These are phyloP conservation scores for Geotrichum europaeum DNA, from an alignment of 1,139 yeast genomes.

Conservation along the genomic window DNA sequence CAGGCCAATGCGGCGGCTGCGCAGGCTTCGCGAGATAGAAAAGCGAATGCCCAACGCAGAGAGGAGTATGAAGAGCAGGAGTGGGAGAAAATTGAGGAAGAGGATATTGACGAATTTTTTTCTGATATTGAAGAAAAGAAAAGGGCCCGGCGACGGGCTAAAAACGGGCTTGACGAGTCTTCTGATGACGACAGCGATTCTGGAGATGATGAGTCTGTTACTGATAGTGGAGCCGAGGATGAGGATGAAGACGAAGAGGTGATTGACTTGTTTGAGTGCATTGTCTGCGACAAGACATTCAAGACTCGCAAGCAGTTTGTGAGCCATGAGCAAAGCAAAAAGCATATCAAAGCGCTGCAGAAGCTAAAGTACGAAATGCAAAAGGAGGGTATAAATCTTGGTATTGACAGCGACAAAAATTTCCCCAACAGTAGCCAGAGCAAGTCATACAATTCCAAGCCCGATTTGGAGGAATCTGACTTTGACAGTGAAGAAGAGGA, in stretches of 20 bases:
- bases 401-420: background rate
- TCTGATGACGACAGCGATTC: slow-evolving; percentile 15
- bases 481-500: background rate
- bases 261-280: slow-evolving; percentile 61
- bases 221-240: slow-evolving; percentile 19
- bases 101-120: slow-evolving; percentile 26
- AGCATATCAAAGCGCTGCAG: slow-evolving; percentile 62
- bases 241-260: slow-evolving; percentile 38
- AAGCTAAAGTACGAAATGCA: slow-evolving; percentile 72
- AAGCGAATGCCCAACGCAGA: slow-evolving; percentile 37
- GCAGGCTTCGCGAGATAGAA: slow-evolving; percentile 48
- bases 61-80: slow-evolving; percentile 58
- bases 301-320: slow-evolving; percentile 72
- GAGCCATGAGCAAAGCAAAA: slow-evolving; percentile 70
- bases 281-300: slow-evolving; percentile 77
- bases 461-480: background rate
- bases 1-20: slow-evolving; percentile 41
- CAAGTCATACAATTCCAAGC: background rate
- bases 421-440: background rate
- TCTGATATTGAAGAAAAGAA: slow-evolving; percentile 16
- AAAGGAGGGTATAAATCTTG: slow-evolving; percentile 72
- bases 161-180: background rate
- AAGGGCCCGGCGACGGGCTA: slow-evolving; percentile 11
- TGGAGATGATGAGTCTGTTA: background rate
- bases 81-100: slow-evolving; percentile 64